Evolutionary conservation across 2,329 filamentous ascomycete genomes (phyloP).

Genomic region (Blumeria hordei): DNA sequence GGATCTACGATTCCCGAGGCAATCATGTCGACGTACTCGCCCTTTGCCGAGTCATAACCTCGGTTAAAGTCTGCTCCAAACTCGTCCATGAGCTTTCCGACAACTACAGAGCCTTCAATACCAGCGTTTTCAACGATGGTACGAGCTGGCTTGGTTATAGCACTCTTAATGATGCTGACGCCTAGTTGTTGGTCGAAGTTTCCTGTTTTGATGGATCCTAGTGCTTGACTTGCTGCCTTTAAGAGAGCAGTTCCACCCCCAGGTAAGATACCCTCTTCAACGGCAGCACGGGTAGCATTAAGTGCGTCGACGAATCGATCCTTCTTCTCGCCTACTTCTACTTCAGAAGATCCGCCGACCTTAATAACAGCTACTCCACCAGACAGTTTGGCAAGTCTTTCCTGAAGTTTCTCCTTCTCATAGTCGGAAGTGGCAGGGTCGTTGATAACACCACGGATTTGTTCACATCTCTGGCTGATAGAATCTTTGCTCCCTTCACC

Average conservation of each 20-base stretch:
- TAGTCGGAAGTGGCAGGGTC: constrained; percentile 93
- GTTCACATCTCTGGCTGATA: constrained; percentile 89
- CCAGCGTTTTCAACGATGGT: constrained; percentile 97
- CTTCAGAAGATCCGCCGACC: constrained; percentile 90
- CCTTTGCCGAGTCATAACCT: constrained; percentile 89
- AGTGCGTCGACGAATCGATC: constrained; percentile 96
- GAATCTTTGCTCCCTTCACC: constrained; percentile 86
- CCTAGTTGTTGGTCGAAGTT: constrained; percentile 99
- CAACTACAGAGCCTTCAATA: constrained; percentile 80
- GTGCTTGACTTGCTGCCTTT: constrained; percentile 82
- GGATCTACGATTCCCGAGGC: constrained; percentile 88
- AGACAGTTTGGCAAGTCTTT: constrained; percentile 97
- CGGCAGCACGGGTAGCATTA: constrained; percentile 91
- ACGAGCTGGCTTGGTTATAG: constrained; percentile 83
- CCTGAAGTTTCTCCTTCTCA: constrained; percentile 99
- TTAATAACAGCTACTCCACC: constrained; percentile 98
- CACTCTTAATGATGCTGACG: constrained; percentile 91
- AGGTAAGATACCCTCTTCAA: constrained; percentile 96
- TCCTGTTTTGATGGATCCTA: constrained; percentile 56
- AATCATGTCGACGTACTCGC: constrained; percentile 99
- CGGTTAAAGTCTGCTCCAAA: constrained; percentile 85
- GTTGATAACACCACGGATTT: constrained; percentile 90
- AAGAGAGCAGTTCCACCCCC: constrained; percentile 95
- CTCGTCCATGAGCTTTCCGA: constrained; percentile 96
- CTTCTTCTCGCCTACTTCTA: constrained; percentile 99